Percentiles rank a stretch among this genome's conserved stretches.
Evolutionary conservation across 2,329 filamentous ascomycete genomes (phyloP).

Genomic region (Trichophaea hybrida): DNA sequence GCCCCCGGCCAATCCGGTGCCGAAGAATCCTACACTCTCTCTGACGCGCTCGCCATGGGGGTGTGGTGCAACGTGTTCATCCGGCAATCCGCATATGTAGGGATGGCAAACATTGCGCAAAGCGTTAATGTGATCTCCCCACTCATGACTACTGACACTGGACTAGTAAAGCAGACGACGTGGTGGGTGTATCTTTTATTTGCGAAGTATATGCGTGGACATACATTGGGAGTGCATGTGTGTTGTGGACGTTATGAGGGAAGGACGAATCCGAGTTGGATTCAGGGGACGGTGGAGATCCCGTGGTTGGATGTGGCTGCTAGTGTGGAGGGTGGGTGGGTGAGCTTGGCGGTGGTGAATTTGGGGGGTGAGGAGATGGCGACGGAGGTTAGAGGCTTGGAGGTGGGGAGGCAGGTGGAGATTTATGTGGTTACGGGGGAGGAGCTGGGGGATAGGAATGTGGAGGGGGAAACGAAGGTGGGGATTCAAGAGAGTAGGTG

Average conservation of each 20-base stretch:
- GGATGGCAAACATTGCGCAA: slow-evolving; percentile 69
- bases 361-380: slow-evolving; percentile 48
- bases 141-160: slow-evolving; percentile 53
- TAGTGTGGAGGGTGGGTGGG: slow-evolving; percentile 42
- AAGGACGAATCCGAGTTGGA: slow-evolving; percentile 50
- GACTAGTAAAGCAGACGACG: slow-evolving; percentile 55
- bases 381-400: slow-evolving; percentile 44
- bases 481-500: slow-evolving; percentile 46
- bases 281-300: slow-evolving; percentile 49
- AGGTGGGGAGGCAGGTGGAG: slow-evolving; percentile 36
- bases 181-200: slow-evolving; percentile 63
- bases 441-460: slow-evolving; percentile 46
- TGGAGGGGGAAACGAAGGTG: slow-evolving; percentile 47
- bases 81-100: slow-evolving; percentile 53
- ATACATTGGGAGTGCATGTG: slow-evolving; percentile 52
- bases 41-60: slow-evolving; percentile 59
- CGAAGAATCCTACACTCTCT: slow-evolving; percentile 60
- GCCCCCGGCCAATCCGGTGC: slow-evolving; percentile 58
- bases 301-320: slow-evolving; percentile 58
- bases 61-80: slow-evolving; percentile 66
- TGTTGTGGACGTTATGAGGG: slow-evolving; percentile 50
- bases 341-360: slow-evolving; percentile 60
- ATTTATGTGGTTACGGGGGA: slow-evolving; percentile 50
- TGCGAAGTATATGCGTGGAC: slow-evolving; percentile 58
- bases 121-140: slow-evolving; percentile 65